A percentile compares a stretch with the other conserved stretches of the same genome.
phyloP scores from a whole-genome alignment of 2,329 filamentous ascomycete species.

The Myriosclerotinia duriaeana region DNA sequence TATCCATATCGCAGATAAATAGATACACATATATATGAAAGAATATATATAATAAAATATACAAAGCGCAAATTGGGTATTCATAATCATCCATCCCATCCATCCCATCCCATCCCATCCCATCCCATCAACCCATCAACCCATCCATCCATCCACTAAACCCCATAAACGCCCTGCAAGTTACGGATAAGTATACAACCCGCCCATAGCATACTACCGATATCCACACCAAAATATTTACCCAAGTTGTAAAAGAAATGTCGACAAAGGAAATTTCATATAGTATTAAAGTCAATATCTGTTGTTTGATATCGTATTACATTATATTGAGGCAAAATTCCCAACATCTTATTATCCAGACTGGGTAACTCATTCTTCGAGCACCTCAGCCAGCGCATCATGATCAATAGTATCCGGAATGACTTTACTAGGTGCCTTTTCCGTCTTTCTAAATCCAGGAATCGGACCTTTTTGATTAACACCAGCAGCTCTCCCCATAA shows the following conservation, averaged over 20 bases:
- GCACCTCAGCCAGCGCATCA: slow-evolving; percentile 38
- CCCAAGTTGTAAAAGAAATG: not conserved
- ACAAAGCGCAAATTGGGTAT: slow-evolving; percentile 15
- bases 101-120: not conserved
- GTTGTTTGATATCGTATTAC: not conserved
- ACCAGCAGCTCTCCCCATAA: slow-evolving; percentile 58
- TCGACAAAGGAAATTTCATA: not conserved
- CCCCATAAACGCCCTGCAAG: not conserved
- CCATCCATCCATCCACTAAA: not conserved
- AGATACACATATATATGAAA: not conserved
- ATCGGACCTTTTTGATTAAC: slow-evolving; percentile 79
- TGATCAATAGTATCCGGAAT: slow-evolving; percentile 35
- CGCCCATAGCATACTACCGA: no score
- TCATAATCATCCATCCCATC: not conserved
- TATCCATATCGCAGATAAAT: not conserved
- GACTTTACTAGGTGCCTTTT: slow-evolving; percentile 38
- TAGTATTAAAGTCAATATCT: not conserved
- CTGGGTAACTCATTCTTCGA: slow-evolving; percentile 26
- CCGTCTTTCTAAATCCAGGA: slow-evolving; percentile 60
- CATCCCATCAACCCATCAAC: not conserved
- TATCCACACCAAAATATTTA: not conserved
- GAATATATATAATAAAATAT: not conserved
- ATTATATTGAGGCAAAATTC: not conserved
- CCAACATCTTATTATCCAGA: no score
- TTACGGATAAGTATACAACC: not conserved